phyloP scores from a whole-genome alignment of 192 early-diverging fungal species.

The Allomyces javanicus region DNA sequence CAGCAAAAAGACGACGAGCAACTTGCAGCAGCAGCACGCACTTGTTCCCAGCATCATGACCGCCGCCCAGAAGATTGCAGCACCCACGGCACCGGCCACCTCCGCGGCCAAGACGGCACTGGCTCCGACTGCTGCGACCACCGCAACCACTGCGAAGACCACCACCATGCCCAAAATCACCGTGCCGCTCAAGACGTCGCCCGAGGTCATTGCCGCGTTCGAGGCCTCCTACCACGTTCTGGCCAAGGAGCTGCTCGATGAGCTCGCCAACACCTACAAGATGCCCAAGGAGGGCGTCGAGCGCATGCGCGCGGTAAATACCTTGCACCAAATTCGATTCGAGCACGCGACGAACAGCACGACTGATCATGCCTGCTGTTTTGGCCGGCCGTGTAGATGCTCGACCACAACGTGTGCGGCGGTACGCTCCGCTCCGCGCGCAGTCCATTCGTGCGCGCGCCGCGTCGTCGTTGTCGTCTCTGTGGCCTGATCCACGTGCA shows the following conservation, averaged over 20 bases:
- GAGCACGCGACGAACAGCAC: neutral
- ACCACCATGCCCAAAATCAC: neutral
- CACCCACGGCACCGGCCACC: no score
- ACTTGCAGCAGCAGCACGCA: no score
- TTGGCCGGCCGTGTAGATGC: constrained; percentile 32
- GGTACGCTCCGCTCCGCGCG: constrained; percentile 16
- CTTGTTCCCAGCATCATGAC: no score
- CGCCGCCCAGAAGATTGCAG: no score
- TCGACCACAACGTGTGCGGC: constrained; percentile 33
- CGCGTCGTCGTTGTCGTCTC: neutral
- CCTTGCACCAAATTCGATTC: neutral
- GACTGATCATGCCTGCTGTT: neutral
- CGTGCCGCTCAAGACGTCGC: neutral
- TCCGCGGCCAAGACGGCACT: no score
- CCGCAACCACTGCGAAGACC: neutral
- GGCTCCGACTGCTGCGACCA: neutral
- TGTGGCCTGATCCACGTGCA: neutral
- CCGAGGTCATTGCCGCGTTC: constrained; percentile 28
- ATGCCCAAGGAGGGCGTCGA: constrained; percentile 43
- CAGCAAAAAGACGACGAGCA: no score
- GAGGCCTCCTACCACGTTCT: constrained; percentile 54
- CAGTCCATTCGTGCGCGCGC: neutral
- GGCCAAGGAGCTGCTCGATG: constrained; percentile 46
- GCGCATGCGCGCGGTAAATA: constrained; percentile 37
- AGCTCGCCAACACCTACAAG: constrained; percentile 39